Base-by-base conservation (phyloP, 768 basidiomycete species). In the Russula brevipes region DNA sequence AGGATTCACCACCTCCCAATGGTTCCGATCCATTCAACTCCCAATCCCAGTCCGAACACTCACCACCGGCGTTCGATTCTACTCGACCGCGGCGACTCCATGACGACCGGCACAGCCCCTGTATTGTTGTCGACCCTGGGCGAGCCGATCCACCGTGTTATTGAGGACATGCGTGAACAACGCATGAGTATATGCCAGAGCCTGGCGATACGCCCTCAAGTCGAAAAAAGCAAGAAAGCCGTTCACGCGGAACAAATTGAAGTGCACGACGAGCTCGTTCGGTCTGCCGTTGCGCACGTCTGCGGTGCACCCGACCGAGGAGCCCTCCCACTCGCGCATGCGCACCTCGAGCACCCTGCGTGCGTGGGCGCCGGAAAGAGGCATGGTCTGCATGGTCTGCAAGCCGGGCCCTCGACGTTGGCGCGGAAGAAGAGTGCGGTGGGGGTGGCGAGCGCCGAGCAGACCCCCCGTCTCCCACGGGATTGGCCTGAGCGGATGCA, bases 101-200 rank as follows among this genome's bases (percentile, higher is more conserved):
- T 69, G 73, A 70, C 46, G 74, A 76, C 33, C 69, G 72, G 44
- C 64, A 60, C 46, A 82, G 82, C n/a, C 12, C 90, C 92, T 4
- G 80, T 80, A 17, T 76, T 79, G 50, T 74, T 91, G 63, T 85
- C 84, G 49, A 77, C 79, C 41, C 85, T 87, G 65, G 79, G 81
- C 38, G 88, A 92, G 52, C 96, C 96, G 4, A 82, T 97, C 45
- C 85, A 81, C 72, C 81, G 85, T 58, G 82, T 97, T 1, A 79
- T 98, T 55, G 92, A 95, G 74, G 91, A 94, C 71, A 93, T 98
- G 87, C 82, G 96, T 50, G 87, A 95, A 73, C 95, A 98, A 76
- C 80, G 96, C 58, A 98, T 98, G 96, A 94, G 91, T 70, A 75
- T 97, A 65, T 96, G 95, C 72, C 95, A 96, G 78, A 96, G 77